Evolutionary conservation across 768 basidiomycete genomes (phyloP).

Genomic region (Leccinum olivaceopallidum): DNA sequence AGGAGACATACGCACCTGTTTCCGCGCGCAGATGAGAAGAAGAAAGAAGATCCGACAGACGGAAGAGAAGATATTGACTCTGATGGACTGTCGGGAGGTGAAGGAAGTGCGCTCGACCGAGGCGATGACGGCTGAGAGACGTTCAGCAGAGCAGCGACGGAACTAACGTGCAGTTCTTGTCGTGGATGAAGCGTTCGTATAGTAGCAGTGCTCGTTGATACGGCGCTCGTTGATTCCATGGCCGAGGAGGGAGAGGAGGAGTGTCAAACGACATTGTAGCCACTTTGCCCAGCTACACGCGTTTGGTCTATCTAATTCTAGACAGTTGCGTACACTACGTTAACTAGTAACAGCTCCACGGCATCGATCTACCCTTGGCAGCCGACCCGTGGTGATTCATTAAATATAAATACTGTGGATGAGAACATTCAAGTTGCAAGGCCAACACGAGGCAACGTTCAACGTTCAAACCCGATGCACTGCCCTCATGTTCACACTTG

Average conservation of each 20-base stretch:
- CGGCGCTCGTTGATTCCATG: constrained; percentile 26
- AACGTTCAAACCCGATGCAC: too few species aligned
- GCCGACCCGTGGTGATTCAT: not conserved
- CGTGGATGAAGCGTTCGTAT: constrained; percentile 36
- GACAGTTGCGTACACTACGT: not conserved
- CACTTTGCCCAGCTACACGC: constrained; percentile 31
- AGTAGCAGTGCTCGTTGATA: constrained; percentile 40
- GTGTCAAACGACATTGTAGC: constrained; percentile 6
- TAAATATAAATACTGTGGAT: not conserved
- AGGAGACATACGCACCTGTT: too few species aligned
- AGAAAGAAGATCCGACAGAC: too few species aligned
- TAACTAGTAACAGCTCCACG: not conserved
- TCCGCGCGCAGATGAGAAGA: too few species aligned
- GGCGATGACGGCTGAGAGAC: too few species aligned
- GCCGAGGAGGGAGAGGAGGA: constrained; percentile 6
- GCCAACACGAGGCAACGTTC: not conserved
- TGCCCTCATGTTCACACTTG: constrained; percentile 29
- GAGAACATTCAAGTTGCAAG: not conserved
- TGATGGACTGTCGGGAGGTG: too few species aligned
- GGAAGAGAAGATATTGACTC: too few species aligned
- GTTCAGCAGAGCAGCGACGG: constrained; percentile 6
- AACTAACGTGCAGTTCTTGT: constrained; percentile 17
- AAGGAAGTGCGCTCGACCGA: too few species aligned
- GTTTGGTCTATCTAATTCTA: constrained; percentile 26
- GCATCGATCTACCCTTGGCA: not conserved